Percentiles rank a stretch among this genome's conserved stretches.
Evolutionary conservation across 2,329 filamentous ascomycete species (phyloP).

Genomic region (Catunica adiposa): DNA sequence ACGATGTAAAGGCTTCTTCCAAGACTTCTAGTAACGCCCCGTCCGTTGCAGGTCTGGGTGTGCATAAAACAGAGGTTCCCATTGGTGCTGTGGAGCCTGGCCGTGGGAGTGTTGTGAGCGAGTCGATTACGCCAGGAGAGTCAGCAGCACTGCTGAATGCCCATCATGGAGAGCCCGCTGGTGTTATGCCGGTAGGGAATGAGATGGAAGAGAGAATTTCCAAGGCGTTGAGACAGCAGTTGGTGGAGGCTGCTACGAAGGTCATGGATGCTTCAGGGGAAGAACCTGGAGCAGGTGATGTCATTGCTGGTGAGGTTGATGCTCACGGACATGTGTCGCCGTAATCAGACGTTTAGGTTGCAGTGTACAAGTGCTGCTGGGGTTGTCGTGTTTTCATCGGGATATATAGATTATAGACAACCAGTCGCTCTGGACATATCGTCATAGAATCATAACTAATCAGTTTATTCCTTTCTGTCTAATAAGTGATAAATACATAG

Average conservation of each 20-base stretch:
- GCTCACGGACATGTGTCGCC: constrained; percentile 10
- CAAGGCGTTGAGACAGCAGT: constrained; percentile 4
- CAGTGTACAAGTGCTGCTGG: too few relatives aligned
- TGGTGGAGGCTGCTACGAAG: constrained; percentile 10
- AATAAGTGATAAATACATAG: neutral
- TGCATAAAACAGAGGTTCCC: neutral
- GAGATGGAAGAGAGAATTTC: neutral
- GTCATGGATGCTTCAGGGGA: constrained; percentile 14
- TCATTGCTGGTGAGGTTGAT: constrained; percentile 14
- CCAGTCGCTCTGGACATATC: too few relatives aligned
- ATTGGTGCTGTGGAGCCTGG: neutral
- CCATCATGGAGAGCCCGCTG: neutral
- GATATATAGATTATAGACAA: too few relatives aligned
- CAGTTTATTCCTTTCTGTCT: neutral
- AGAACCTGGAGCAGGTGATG: constrained; percentile 13
- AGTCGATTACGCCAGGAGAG: neutral
- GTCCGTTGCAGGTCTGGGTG: neutral
- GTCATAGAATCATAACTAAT: neutral
- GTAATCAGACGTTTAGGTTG: too few relatives aligned
- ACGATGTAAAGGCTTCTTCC: constrained; percentile 13
- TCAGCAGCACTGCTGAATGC: neutral
- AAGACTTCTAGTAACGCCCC: neutral
- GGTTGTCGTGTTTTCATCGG: too few relatives aligned
- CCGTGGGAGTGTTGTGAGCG: neutral
- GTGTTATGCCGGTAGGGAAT: neutral